phyloP scores from a whole-genome alignment of 2,329 filamentous ascomycete species.

The Microdochium paspali region DNA sequence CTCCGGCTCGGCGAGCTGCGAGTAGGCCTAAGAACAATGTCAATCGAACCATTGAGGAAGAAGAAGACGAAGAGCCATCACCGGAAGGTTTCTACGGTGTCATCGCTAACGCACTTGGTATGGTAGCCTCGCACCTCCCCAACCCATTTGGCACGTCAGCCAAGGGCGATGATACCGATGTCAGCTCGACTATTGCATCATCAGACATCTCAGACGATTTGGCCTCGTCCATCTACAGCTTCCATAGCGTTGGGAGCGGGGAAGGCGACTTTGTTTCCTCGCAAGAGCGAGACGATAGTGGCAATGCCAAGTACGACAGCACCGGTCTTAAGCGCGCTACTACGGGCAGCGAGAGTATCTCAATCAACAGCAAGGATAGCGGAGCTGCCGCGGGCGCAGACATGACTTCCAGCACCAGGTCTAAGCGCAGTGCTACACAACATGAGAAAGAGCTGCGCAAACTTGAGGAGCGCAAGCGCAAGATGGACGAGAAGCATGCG shows the following conservation, averaged over 20 bases:
- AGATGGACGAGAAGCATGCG: constrained; percentile 28
- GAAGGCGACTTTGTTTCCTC: constrained; percentile 19
- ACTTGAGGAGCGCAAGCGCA: constrained; percentile 44
- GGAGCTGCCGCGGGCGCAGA: constrained; percentile 12
- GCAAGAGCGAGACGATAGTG: constrained; percentile 12
- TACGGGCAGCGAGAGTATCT: constrained; percentile 6
- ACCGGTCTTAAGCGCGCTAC: background rate
- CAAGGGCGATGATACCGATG: constrained; percentile 17
- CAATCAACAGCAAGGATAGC: constrained; percentile 11
- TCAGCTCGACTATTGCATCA: constrained; percentile 11
- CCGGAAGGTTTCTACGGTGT: constrained; percentile 45
- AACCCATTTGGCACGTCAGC: constrained; percentile 17
- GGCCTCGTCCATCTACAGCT: constrained; percentile 36
- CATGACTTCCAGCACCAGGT: background rate
- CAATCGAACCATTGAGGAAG: constrained; percentile 3
- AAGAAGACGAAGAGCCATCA: constrained; percentile 18
- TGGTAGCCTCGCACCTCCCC: constrained; percentile 35
- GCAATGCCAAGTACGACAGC: constrained; percentile 4
- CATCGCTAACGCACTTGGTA: constrained; percentile 41
- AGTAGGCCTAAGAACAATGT: constrained; percentile 5
- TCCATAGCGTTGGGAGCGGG: constrained; percentile 42
- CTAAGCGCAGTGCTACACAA: constrained; percentile 11
- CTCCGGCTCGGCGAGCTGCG: constrained; percentile 10
- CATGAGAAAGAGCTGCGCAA: constrained; percentile 58
- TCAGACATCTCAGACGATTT: constrained; percentile 20